Base-by-base conservation (phyloP, 2,329 filamentous ascomycete species). In the Dothidotthia symphoricarpi region DNA sequence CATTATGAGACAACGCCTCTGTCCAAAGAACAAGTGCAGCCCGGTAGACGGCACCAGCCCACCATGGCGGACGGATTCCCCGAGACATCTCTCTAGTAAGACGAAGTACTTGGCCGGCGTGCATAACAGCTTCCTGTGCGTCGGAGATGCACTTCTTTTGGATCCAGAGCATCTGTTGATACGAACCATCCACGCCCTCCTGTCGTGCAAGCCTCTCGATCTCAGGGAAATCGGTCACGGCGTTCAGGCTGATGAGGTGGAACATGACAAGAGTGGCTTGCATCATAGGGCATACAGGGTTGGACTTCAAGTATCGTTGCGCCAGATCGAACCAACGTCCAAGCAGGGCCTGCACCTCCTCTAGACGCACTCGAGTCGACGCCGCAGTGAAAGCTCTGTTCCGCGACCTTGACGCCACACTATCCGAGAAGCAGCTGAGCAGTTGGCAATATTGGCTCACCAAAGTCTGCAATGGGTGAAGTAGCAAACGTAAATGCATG, bases 31-130 rank as follows among this genome's bases (percentile, higher is more conserved):
- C 53, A 19, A 64, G 54, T 19, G 58, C 45, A 27, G 75, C 82
- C n/a, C 84, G 79, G 59, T 87, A 86, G 27, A 86, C 69, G 3
- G 82, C 83, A 2, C 75, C 77, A n/a, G 80, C 70, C 83, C 83
- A 87, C 83, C 83, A 88, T 25, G 75, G 77, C 5, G 83, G 83
- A 15, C 81, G 75, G 3, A 77, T 71, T 32, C 80, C 75, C 19
- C 69, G 67, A 2, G 78, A 74, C 76, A 86, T 85, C 11, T 70
- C 68, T 6, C 76, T 71, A 26, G 86, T 64, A 9, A 85, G 70
- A 3, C 80, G 74, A 28, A 85, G 67, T 3, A 86, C 75, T 63
- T 87, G 83, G 1, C 82, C 82, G 45, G 78, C 81, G 59, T 86
- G 83, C 61, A 81, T 81, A 33, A 83, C 68, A 14, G 81, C 76